Evolutionary conservation across 2,329 filamentous ascomycete genomes (phyloP).

Genomic region (Ustilaginoidea virens): DNA sequence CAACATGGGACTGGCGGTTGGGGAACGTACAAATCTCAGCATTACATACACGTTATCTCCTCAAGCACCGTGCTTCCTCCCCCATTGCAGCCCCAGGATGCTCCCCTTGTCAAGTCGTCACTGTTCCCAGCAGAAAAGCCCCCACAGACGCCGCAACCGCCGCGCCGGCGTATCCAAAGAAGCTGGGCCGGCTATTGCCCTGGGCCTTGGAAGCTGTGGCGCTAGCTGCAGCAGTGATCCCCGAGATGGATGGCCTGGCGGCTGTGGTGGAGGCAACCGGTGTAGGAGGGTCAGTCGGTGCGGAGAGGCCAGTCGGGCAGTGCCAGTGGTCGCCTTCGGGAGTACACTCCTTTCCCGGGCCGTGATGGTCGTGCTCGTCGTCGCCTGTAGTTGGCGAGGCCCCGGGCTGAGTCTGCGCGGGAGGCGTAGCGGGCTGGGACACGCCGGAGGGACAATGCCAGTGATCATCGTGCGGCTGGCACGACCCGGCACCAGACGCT

Average conservation of each 20-base stretch:
- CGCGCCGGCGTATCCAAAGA: conserved; percentile 2
- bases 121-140: conserved; percentile 5
- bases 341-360: conserved; percentile 5
- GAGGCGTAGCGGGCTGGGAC: conserved; percentile 5
- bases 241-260: not conserved
- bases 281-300: conserved; percentile 2
- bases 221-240: not conserved
- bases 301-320: conserved; percentile 8
- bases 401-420: conserved; percentile 3
- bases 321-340: conserved; percentile 6
- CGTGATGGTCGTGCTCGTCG: conserved; percentile 2
- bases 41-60: too few relatives aligned
- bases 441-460: conserved; percentile 6
- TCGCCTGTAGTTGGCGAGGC: conserved; percentile 1
- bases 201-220: not conserved
- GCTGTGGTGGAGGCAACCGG: conserved; percentile 1
- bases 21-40: too few relatives aligned
- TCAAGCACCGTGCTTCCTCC: too few relatives aligned
- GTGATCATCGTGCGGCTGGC: conserved; percentile 6
- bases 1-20: too few relatives aligned
- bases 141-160: conserved; percentile 4
- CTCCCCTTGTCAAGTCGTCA: too few relatives aligned
- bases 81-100: too few relatives aligned
- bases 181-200: conserved; percentile 1
- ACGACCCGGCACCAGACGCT: conserved; percentile 2